These are phyloP conservation scores for Cerrena zonata DNA, from an alignment of 1,284 basidiomycete species.

Conservation along the genomic window DNA sequence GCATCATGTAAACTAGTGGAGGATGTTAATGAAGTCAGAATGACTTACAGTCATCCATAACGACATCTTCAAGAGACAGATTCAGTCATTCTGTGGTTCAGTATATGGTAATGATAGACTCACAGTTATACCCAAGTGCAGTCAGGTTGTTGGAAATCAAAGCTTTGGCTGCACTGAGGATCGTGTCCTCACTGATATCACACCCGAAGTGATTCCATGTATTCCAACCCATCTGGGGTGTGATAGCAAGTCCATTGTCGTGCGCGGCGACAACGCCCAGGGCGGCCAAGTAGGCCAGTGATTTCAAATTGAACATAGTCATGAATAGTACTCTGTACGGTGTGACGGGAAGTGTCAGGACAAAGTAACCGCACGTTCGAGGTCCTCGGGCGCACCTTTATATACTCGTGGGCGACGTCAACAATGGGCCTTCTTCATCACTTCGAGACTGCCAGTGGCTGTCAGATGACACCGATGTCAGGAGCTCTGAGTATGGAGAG, in stretches of 20 bases:
- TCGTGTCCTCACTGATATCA: slow-evolving; percentile 28
- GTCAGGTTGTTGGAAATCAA: slow-evolving; percentile 26
- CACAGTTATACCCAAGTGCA: slow-evolving; percentile 29
- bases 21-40: background rate
- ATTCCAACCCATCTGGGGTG: slow-evolving; percentile 38
- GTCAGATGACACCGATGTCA: background rate
- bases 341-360: background rate
- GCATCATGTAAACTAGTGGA: background rate
- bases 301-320: background rate
- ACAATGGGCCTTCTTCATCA: background rate
- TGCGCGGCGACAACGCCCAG: slow-evolving; percentile 12
- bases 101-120: slow-evolving; percentile 8
- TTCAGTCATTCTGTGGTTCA: background rate
- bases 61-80: slow-evolving; percentile 21
- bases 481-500: background rate
- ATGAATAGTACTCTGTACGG: background rate
- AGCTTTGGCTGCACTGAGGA: slow-evolving; percentile 28
- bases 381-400: background rate
- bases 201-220: slow-evolving; percentile 35
- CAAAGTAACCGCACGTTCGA: background rate
- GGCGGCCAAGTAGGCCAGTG: background rate
- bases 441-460: background rate
- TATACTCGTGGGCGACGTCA: background rate
- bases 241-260: slow-evolving; percentile 33
- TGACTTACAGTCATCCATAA: slow-evolving; percentile 31